A percentile compares a stretch with the other conserved stretches of the same genome.
Conservation (phyloP, 768 basidiomycete genomes). For the Suillus placidus region DNA sequence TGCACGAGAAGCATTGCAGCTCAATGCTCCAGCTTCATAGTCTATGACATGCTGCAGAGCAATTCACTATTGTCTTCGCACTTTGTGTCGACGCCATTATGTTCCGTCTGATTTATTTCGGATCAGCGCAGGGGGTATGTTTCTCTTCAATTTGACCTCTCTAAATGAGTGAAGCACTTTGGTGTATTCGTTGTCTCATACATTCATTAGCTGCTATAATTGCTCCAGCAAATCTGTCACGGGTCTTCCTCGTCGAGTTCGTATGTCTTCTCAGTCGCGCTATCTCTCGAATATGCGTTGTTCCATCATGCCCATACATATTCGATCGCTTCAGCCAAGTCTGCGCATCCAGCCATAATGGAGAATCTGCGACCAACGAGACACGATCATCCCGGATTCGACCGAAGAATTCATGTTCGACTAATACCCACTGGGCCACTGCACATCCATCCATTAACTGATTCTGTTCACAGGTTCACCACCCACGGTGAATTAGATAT, state of each 20-base stretch:
- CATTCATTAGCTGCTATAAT: not conserved
- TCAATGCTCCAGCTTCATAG: conserved; percentile 4
- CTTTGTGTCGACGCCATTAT: not conserved
- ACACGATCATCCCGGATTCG: conserved; percentile 24
- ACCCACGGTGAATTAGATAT: too few species aligned
- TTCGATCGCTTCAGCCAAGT: conserved; percentile 89
- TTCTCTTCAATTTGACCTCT: not conserved
- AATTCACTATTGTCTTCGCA: not conserved
- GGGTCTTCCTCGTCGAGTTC: conserved; percentile 31
- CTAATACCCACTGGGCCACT: not conserved
- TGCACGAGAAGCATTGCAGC: not conserved
- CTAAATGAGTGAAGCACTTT: not conserved
- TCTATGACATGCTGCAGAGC: not conserved
- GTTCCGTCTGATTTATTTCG: not conserved
- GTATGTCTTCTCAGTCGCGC: conserved; percentile 52
- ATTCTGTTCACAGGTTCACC: not conserved
- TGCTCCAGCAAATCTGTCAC: conserved; percentile 8
- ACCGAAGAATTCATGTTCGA: not conserved
- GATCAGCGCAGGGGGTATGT: not conserved
- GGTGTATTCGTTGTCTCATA: conserved; percentile 1
- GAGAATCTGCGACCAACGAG: conserved; percentile 58
- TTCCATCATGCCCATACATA: conserved; percentile 51
- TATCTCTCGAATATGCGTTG: conserved; percentile 57
- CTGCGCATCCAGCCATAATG: conserved; percentile 56
- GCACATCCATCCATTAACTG: not conserved